A percentile compares a stretch with the other conserved stretches of the same genome.
Evolutionary conservation across 176 grass and related monocot genomes (phyloP).

Genomic region (Cenchrus purpureus): DNA sequence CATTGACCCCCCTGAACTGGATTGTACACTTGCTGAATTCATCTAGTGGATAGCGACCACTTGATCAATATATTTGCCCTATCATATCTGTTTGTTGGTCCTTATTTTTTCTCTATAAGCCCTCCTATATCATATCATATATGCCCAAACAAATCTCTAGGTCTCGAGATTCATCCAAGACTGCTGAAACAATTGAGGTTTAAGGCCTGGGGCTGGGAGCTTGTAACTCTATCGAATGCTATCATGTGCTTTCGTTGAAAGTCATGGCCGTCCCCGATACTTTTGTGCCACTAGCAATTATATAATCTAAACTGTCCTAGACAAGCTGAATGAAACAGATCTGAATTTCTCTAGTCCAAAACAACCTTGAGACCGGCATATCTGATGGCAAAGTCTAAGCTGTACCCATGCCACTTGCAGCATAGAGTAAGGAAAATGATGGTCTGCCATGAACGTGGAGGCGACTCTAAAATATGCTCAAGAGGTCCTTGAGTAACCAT

Average conservation of each 20-base stretch:
- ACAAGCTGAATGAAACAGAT: neutral
- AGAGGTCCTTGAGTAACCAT: conserved; percentile 28
- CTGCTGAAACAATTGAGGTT: neutral
- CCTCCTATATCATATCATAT: neutral
- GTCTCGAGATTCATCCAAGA: neutral
- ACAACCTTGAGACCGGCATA: neutral
- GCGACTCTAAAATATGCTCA: conserved; percentile 28
- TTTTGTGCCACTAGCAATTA: conserved; percentile 2
- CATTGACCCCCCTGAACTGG: neutral
- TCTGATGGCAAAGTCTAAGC: conserved; percentile 23
- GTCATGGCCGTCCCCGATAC: neutral
- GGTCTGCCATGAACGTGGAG: conserved; percentile 41
- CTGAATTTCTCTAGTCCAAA: neutral
- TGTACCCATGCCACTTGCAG: conserved; percentile 20
- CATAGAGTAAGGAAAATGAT: neutral
- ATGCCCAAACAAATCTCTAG: neutral
- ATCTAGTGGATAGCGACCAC: neutral
- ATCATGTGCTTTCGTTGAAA: neutral
- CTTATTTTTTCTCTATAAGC: neutral
- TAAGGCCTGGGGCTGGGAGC: neutral
- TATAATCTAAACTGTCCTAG: neutral
- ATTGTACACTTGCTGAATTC: neutral
- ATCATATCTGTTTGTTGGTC: neutral
- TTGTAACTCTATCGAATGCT: neutral
- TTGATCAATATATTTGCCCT: neutral